Base-by-base conservation (phyloP, 228 moss, liverwort and hornwort genomes). In the Sphagnum magellanicum region DNA sequence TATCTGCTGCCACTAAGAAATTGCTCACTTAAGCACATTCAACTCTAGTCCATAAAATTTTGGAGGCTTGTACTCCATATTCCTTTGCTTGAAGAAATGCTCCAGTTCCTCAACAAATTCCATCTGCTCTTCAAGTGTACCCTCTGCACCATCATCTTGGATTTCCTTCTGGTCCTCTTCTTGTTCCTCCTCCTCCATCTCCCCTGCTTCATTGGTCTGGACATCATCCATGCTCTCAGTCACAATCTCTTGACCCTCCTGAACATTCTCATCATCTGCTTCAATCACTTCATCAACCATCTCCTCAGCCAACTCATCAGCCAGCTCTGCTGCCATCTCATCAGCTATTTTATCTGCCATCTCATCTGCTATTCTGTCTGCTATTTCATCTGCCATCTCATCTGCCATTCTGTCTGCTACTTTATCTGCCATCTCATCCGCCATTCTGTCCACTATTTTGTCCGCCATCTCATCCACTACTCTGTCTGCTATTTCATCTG, bases 31-130 rank as follows among this genome's bases (percentile, higher is more conserved):
- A 47, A 98, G 75, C 52, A 93, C 88, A 74, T 98, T 98, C 60
- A 98, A 73, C 77, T 98, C 91, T 74, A 87, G 81, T 50, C 93
- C 91, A 67, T 98, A 98, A 64, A 98, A 98, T 73, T 98, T 98
- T 7, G 93, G 97, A 69, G 93, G 79, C 77, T 98, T 98, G 60
- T 93, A 98, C 51, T 98, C 97, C 77, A 98, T 64, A 64, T 73
- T 90, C 69, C 90, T 73, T 60, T 83, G 87, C 83, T 87, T 91
- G 53, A 98, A 98, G 49, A 98, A 93, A 8, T 78, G 79, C 73
- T 85, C 88, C 50, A 98, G 78, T 59, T 83, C 87, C 81, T 85
- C 81, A 1, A 88, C 79, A 61, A 98, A 98, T 51, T 77, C 80
- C 68, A 77, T 70, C 81, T 90, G 93, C 70, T 93, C 93, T 5